Conservation (phyloP, 2,329 filamentous ascomycete species). For the Microdochium nivale region DNA sequence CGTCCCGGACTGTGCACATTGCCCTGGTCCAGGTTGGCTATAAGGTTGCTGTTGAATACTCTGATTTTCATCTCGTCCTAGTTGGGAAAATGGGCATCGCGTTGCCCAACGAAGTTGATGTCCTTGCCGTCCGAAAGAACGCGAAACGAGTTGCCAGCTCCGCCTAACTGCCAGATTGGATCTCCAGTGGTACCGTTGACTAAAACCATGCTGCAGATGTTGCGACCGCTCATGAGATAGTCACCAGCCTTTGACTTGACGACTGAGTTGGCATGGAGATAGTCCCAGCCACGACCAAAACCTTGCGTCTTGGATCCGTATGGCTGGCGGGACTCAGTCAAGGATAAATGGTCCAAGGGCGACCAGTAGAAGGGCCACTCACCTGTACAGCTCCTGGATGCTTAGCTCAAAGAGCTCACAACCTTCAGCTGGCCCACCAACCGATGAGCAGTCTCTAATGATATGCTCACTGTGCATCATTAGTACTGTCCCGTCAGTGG, state of each 20-base stretch:
- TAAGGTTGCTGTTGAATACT: constrained; percentile 27
- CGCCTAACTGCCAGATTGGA: constrained; percentile 26
- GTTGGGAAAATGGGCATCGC: constrained; percentile 24
- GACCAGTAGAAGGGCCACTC: constrained; percentile 26
- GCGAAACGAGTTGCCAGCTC: constrained; percentile 22
- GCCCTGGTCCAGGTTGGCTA: constrained; percentile 12
- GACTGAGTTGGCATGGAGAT: constrained; percentile 28
- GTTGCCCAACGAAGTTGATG: constrained; percentile 28
- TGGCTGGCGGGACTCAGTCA: constrained; percentile 11
- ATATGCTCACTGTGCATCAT: constrained; percentile 30
- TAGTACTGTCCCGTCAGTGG: constrained; percentile 28
- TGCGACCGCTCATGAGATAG: constrained; percentile 26
- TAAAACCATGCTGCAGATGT: constrained; percentile 19
- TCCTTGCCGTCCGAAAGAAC: constrained; percentile 24
- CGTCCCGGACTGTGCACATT: constrained; percentile 15
- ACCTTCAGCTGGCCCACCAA: constrained; percentile 21
- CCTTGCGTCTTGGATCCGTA: constrained; percentile 7
- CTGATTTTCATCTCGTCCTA: constrained; percentile 17
- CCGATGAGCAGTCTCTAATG: constrained; percentile 16
- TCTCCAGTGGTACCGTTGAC: constrained; percentile 18
- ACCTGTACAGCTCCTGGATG: constrained; percentile 29
- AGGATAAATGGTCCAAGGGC: constrained; percentile 21
- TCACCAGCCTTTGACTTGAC: constrained; percentile 23
- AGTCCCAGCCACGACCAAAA: constrained; percentile 23
- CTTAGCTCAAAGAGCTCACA: constrained; percentile 23